These are phyloP conservation scores for Beta corolliflora DNA, from an alignment of 179 eudicot genomes.

Conservation along the genomic window DNA sequence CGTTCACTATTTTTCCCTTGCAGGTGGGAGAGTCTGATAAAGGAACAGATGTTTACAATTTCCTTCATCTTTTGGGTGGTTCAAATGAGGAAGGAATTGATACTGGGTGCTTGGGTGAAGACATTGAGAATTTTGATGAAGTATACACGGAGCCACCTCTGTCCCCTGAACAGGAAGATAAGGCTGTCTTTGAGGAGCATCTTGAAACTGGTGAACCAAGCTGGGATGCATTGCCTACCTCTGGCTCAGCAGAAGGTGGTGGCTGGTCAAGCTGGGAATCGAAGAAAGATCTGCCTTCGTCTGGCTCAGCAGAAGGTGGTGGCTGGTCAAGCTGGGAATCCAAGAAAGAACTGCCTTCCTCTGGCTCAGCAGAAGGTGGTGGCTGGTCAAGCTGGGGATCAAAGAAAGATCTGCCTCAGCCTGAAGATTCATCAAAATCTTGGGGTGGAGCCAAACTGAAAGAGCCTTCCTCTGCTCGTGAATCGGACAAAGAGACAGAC, in stretches of 20 bases:
- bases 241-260: conserved; percentile 16
- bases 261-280: conserved; percentile 37
- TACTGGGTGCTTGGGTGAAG: conserved; percentile 74
- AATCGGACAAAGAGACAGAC: neutral
- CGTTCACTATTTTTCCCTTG: neutral
- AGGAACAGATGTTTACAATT: conserved; percentile 65
- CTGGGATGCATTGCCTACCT: conserved; percentile 38
- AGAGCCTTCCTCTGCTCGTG: conserved; percentile 27
- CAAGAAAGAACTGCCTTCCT: conserved; percentile 2
- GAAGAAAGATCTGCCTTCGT: conserved; percentile 11
- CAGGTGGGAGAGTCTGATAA: conserved; percentile 53
- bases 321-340: neutral
- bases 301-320: conserved; percentile 19
- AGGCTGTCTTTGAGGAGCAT: conserved; percentile 70
- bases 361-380: conserved; percentile 19
- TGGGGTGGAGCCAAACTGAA: neutral
- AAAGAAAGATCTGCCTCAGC: conserved; percentile 13
- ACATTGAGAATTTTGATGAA: conserved; percentile 60
- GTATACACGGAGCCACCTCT: conserved; percentile 46
- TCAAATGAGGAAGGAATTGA: conserved; percentile 40
- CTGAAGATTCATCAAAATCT: conserved; percentile 26
- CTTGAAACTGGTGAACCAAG: conserved; percentile 36
- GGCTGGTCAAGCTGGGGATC: conserved; percentile 38
- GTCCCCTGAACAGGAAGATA: conserved; percentile 65
- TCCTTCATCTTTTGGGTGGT: conserved; percentile 67